Base-by-base conservation (phyloP, 306 rosid species). In the Purshia tridentata region DNA sequence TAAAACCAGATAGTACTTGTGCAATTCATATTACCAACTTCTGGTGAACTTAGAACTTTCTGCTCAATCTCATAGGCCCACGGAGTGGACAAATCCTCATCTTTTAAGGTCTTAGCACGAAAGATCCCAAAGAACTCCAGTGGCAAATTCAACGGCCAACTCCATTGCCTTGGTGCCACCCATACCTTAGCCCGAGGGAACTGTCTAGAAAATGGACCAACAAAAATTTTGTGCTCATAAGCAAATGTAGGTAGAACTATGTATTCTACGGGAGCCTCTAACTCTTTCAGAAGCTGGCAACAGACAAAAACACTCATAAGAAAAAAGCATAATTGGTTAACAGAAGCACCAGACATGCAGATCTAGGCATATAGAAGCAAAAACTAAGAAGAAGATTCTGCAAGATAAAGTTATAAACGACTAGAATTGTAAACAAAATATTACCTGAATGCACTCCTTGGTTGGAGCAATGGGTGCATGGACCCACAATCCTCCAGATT, bases 81-180 rank as follows among this genome's bases (percentile, higher is more conserved):
- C 10, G 98, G 96, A 44, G 88, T 73, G 67, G 93, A 87, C 12
- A 73, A 80, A 79, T 90, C 95, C 20, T 84, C 87, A 2, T 88
- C 93, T 82, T 77, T 70, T 83, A 95, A 86, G 73, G 92, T 88
- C 73, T 81, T 89, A 23, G 99, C 84, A 5, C 92, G 93, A 67
- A 94, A 91, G 80, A 94, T 90, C 44, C 97, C 99, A 0, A 89
- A 86, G 82, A 94, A 94, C 61, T 88, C 95, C 69, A 94, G 81
- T 2, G 99, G 99, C 70, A 94, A 81, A 77, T 94, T 91, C 84
- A 94, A 73, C 12, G 99, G 99, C 99, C 99, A 94, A 83, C 99
- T 94, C 98, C 98, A 94, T 78, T 91, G 99, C 81, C 99, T 89
- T 61, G 99, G 98, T 46, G 98, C 97, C 74, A 94, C 99, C 99